Conservation (phyloP, 2,329 filamentous ascomycete genomes). For the Pseudonectria foliicola region DNA sequence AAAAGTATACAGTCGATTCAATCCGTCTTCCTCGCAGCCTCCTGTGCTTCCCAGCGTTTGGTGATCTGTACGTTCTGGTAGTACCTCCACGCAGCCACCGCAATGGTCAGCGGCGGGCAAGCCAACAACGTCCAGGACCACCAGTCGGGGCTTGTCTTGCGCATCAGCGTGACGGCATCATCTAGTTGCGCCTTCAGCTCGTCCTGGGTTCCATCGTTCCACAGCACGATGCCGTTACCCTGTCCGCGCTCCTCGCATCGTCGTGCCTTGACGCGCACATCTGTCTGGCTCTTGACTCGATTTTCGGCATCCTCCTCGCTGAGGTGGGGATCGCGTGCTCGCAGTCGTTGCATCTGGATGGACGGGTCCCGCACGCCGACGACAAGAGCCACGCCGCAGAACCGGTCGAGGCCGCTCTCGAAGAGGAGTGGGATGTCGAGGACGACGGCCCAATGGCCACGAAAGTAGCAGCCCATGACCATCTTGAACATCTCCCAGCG, state of each 20-base stretch:
- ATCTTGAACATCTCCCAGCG: slow-evolving; percentile 71
- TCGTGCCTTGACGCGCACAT: slow-evolving; percentile 76
- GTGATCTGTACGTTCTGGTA: slow-evolving; percentile 66
- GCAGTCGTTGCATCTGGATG: slow-evolving; percentile 74
- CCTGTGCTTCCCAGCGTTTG: slow-evolving; percentile 59
- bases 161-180: slow-evolving; percentile 57
- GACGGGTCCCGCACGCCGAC: slow-evolving; percentile 75
- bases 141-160: slow-evolving; percentile 62
- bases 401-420: slow-evolving; percentile 75
- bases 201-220: slow-evolving; percentile 76
- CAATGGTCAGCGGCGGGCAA: slow-evolving; percentile 67
- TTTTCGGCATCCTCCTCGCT: slow-evolving; percentile 82
- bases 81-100: slow-evolving; percentile 63
- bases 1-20: neutral
- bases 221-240: slow-evolving; percentile 71
- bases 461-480: slow-evolving; percentile 65
- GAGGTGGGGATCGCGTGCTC: slow-evolving; percentile 69
- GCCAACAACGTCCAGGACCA: slow-evolving; percentile 69
- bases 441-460: slow-evolving; percentile 80
- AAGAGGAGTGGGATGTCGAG: slow-evolving; percentile 90
- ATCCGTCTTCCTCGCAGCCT: slow-evolving; percentile 17
- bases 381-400: slow-evolving; percentile 80
- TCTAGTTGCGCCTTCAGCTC: slow-evolving; percentile 62
- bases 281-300: slow-evolving; percentile 77
- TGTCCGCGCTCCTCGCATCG: slow-evolving; percentile 59